phyloP scores from a whole-genome alignment of 345 rosid genomes.

The Salix caprea region DNA sequence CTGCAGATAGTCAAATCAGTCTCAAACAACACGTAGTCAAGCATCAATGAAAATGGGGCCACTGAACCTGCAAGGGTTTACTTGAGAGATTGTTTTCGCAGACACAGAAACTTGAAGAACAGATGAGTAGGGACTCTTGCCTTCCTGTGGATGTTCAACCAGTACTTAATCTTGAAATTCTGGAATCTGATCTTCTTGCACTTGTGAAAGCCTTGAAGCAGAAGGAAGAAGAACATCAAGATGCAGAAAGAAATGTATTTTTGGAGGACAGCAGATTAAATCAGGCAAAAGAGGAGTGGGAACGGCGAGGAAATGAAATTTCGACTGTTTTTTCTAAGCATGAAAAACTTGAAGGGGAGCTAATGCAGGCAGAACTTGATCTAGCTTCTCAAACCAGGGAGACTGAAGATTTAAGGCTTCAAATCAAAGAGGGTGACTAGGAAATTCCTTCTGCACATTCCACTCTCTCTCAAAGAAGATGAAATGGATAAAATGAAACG shows the following conservation, averaged over 20 bases:
- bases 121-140: conserved; percentile 33
- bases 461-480: conserved; percentile 48
- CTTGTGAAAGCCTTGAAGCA: conserved; percentile 56
- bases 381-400: conserved; percentile 65
- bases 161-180: conserved; percentile 38
- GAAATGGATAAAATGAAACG: conserved; percentile 47
- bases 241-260: conserved; percentile 48
- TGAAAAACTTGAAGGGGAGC: conserved; percentile 53
- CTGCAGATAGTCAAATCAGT: conserved; percentile 32
- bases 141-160: conserved; percentile 22
- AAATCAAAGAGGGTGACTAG: conserved; percentile 47
- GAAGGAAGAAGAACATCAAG: conserved; percentile 70
- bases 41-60: conserved; percentile 45
- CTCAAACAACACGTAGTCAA: conserved; percentile 32
- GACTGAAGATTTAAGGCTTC: conserved; percentile 58
- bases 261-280: conserved; percentile 50
- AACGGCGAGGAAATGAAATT: conserved; percentile 46
- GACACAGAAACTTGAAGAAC: conserved; percentile 59
- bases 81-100: conserved; percentile 64
- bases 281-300: conserved; percentile 51
- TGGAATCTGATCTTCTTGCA: conserved; percentile 68
- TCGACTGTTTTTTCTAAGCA: conserved; percentile 46
- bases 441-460: conserved; percentile 42
- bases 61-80: conserved; percentile 46
- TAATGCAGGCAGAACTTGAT: conserved; percentile 45